Conservation (phyloP, 257 asterid genomes). For the Rauvolfia tetraphylla region DNA sequence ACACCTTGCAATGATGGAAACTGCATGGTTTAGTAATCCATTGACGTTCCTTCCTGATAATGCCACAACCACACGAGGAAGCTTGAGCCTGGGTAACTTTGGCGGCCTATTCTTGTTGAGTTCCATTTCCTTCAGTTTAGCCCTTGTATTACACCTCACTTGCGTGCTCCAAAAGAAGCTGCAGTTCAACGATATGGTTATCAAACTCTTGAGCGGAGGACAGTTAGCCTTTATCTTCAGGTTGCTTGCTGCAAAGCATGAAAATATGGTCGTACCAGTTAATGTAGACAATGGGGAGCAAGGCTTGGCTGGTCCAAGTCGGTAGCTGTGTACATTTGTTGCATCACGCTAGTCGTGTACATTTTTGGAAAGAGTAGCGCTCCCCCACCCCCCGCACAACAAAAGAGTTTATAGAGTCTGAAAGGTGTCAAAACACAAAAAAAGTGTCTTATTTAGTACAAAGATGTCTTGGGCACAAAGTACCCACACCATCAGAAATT, state of each 20-base stretch:
- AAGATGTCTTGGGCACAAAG: too few relatives aligned
- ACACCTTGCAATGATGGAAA: slow-evolving; percentile 20
- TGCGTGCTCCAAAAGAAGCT: neutral
- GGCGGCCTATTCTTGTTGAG: slow-evolving; percentile 21
- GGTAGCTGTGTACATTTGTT: neutral
- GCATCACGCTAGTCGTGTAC: too few relatives aligned
- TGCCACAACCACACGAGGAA: neutral
- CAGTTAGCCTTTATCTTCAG: neutral
- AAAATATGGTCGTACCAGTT: neutral
- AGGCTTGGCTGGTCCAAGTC: neutral
- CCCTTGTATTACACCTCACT: neutral
- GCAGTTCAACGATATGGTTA: neutral
- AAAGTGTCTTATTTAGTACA: too few relatives aligned
- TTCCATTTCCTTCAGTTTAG: slow-evolving; percentile 6
- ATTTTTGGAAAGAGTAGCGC: too few relatives aligned
- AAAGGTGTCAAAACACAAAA: too few relatives aligned
- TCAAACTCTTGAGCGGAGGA: neutral
- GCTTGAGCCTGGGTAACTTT: slow-evolving; percentile 7
- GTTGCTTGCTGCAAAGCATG: neutral
- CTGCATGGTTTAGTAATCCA: slow-evolving; percentile 10
- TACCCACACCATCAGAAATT: too few relatives aligned
- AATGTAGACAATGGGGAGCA: neutral
- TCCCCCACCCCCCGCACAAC: too few relatives aligned
- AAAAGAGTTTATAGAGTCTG: too few relatives aligned
- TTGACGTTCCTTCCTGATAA: neutral